A percentile compares a stretch with the other conserved stretches of the same genome.
Evolutionary conservation across 1,284 basidiomycete species (phyloP).

Genomic region (Peniophora sp.): DNA sequence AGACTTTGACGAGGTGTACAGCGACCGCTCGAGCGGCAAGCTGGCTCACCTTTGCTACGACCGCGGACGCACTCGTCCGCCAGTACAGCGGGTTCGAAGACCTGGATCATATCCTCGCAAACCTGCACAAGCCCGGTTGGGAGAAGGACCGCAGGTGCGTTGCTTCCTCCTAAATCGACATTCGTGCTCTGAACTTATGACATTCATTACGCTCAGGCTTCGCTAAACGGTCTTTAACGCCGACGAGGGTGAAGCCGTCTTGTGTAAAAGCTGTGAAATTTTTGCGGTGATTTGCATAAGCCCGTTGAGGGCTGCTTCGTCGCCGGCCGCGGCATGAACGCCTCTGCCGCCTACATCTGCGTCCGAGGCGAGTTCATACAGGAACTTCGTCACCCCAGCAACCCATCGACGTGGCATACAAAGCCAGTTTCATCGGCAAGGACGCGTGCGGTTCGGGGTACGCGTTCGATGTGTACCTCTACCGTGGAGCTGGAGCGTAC

Average conservation of each 20-base stretch:
- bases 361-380: constrained; percentile 98
- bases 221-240: constrained; percentile 98
- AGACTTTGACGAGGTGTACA: constrained; percentile 10
- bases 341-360: constrained; percentile 97
- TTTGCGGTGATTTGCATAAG: constrained; percentile 98
- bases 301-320: constrained; percentile 97
- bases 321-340: constrained; percentile 97
- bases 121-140: constrained; percentile 98
- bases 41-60: constrained; percentile 62
- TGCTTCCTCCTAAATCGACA: neutral
- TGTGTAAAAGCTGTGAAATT: constrained; percentile 98
- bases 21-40: constrained; percentile 27
- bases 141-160: constrained; percentile 83
- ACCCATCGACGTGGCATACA: constrained; percentile 94
- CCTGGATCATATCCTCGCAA: constrained; percentile 91
- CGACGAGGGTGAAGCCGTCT: constrained; percentile 97
- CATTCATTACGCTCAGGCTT: constrained; percentile 47
- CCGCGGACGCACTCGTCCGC: constrained; percentile 74
- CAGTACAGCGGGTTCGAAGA: constrained; percentile 88
- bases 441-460: constrained; percentile 92
- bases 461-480: constrained; percentile 93
- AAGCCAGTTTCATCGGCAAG: constrained; percentile 86
- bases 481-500: constrained; percentile 96
- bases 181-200: neutral
- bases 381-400: constrained; percentile 92